A percentile compares a stretch with the other conserved stretches of the same genome.
These are phyloP conservation scores for Psidium guajava DNA, from an alignment of 345 rosid species.

Conservation along the genomic window DNA sequence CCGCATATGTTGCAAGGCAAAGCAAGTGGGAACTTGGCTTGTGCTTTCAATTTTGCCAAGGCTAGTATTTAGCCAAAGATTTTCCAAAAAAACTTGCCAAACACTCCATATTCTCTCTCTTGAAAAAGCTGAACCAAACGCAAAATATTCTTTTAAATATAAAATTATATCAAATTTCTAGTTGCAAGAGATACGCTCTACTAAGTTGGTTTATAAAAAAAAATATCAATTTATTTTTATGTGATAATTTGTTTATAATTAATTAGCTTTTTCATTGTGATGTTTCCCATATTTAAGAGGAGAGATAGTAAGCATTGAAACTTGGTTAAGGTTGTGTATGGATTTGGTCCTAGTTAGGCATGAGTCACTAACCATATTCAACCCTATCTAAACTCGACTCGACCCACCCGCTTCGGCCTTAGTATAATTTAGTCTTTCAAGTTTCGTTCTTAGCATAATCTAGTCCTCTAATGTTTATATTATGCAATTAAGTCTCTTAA, in stretches of 20 bases:
- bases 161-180: background rate
- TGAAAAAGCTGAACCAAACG: too few relatives aligned
- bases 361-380: too few relatives aligned
- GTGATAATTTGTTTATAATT: background rate
- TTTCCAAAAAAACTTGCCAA: background rate
- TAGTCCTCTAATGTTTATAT: background rate
- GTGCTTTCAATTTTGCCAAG: background rate
- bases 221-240: too few relatives aligned
- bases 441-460: background rate
- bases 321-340: too few relatives aligned
- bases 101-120: background rate
- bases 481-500: background rate
- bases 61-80: background rate
- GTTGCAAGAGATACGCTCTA: fast-evolving
- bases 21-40: background rate
- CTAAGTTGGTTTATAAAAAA: too few relatives aligned
- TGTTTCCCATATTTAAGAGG: background rate
- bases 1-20: background rate
- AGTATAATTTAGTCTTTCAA: background rate
- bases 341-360: too few relatives aligned
- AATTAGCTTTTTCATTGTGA: too few relatives aligned
- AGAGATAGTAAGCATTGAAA: background rate
- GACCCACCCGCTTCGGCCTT: too few relatives aligned
- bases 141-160: background rate
- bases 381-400: too few relatives aligned